Evolutionary conservation across 169 alveolate genomes (phyloP).

Genomic region (Cryptosporidium xiaoi): DNA sequence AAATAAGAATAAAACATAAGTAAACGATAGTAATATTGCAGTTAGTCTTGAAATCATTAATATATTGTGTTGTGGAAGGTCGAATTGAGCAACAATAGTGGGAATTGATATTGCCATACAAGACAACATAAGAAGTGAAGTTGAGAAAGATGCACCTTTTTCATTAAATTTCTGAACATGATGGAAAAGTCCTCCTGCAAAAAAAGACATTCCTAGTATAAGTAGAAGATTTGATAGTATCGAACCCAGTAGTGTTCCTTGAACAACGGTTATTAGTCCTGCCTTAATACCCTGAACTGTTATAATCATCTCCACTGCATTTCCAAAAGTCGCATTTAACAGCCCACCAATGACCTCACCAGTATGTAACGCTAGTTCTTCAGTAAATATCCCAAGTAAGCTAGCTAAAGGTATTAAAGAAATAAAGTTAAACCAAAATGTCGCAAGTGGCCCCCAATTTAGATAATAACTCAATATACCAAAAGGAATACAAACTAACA

Average conservation of each 20-base stretch:
- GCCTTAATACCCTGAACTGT: conserved; percentile 84
- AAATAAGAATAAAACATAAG: conserved; percentile 83
- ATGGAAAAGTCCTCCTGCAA: conserved; percentile 87
- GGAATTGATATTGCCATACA: conserved; percentile 86
- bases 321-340: conserved; percentile 90
- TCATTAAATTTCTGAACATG: conserved; percentile 87
- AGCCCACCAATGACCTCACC: conserved; percentile 89
- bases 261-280: conserved; percentile 86
- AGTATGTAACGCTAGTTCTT: conserved; percentile 86
- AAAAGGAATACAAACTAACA: conserved; percentile 80
- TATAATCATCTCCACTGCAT: conserved; percentile 90
- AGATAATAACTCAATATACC: conserved; percentile 79
- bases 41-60: conserved; percentile 85
- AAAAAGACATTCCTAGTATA: conserved; percentile 88
- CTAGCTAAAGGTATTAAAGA: conserved; percentile 87
- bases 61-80: conserved; percentile 62
- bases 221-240: conserved; percentile 86
- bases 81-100: conserved; percentile 78
- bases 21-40: conserved; percentile 81
- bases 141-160: conserved; percentile 87
- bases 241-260: conserved; percentile 88
- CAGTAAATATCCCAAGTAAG: conserved; percentile 87
- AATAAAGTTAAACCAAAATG: conserved; percentile 82
- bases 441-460: conserved; percentile 78
- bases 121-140: conserved; percentile 83